Evolutionary conservation across 2,329 filamentous ascomycete genomes (phyloP).

Genomic region (Cytospora piceicola): DNA sequence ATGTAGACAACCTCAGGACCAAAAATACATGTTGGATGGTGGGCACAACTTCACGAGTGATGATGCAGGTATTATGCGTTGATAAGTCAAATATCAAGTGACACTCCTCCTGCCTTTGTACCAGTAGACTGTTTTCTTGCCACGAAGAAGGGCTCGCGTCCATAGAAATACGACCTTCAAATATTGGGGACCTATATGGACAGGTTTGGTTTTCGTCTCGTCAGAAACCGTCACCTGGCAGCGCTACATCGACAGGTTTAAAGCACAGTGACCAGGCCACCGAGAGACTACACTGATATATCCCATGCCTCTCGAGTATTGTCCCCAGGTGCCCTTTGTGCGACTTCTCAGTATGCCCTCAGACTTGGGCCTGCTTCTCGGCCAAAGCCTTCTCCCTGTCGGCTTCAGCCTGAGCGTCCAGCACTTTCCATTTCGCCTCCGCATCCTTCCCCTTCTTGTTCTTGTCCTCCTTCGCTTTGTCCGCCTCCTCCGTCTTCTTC

Average conservation of each 20-base stretch:
- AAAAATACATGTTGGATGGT: not conserved
- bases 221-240: not conserved
- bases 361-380: not conserved
- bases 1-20: not conserved
- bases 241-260: not conserved
- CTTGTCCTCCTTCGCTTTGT: slow-evolving; percentile 5
- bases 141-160: too few relatives aligned
- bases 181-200: not conserved
- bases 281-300: too few relatives aligned
- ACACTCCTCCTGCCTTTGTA: too few relatives aligned
- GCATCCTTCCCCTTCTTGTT: slow-evolving; percentile 12
- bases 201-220: not conserved
- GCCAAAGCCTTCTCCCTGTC: slow-evolving; percentile 13
- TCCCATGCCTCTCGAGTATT: too few relatives aligned
- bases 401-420: slow-evolving; percentile 10
- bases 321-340: too few relatives aligned
- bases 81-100: too few relatives aligned
- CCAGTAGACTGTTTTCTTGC: too few relatives aligned
- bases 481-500: slow-evolving; percentile 11
- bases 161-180: not conserved
- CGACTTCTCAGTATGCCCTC: not conserved
- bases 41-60: too few relatives aligned
- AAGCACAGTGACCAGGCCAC: not conserved
- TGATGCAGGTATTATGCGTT: too few relatives aligned
- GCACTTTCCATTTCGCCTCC: slow-evolving; percentile 12